Evolutionary conservation across 225 moss, liverwort and hornwort species (phyloP).

Genomic region (Takakia lepidozioides): DNA sequence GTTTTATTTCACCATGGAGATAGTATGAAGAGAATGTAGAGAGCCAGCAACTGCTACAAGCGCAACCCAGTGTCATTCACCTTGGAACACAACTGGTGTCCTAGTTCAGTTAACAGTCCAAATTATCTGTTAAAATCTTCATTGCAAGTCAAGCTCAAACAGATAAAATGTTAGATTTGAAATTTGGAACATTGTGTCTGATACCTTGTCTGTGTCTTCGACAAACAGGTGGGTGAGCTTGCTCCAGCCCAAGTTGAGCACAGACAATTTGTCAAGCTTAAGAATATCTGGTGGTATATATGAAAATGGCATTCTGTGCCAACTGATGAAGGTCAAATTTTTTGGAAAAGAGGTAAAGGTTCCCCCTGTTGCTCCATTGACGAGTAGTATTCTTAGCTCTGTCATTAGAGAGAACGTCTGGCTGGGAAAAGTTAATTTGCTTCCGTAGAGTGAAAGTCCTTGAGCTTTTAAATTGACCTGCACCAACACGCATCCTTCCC

Average conservation of each 20-base stretch:
- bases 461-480: slow-evolving; percentile 23
- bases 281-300: slow-evolving; percentile 20
- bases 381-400: slow-evolving; percentile 19
- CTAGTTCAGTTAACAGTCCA: too few relatives aligned
- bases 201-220: slow-evolving; percentile 21
- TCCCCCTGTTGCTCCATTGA: slow-evolving; percentile 20
- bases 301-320: slow-evolving; percentile 27
- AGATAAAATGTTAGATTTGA: too few relatives aligned
- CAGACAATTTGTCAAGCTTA: slow-evolving; percentile 18
- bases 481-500: not conserved
- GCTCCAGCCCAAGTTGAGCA: slow-evolving; percentile 28
- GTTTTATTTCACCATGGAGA: too few relatives aligned
- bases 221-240: slow-evolving; percentile 24
- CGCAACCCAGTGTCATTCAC: too few relatives aligned
- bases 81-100: too few relatives aligned
- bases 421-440: slow-evolving; percentile 20
- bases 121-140: too few relatives aligned
- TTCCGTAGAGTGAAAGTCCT: slow-evolving; percentile 24
- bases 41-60: too few relatives aligned
- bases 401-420: slow-evolving; percentile 17
- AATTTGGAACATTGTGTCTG: too few relatives aligned
- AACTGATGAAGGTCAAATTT: slow-evolving; percentile 23
- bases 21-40: too few relatives aligned
- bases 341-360: slow-evolving; percentile 11
- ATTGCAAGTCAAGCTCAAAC: too few relatives aligned